These are phyloP conservation scores for Blastosporella zonata DNA, from an alignment of 1,284 basidiomycete species.

Conservation along the genomic window DNA sequence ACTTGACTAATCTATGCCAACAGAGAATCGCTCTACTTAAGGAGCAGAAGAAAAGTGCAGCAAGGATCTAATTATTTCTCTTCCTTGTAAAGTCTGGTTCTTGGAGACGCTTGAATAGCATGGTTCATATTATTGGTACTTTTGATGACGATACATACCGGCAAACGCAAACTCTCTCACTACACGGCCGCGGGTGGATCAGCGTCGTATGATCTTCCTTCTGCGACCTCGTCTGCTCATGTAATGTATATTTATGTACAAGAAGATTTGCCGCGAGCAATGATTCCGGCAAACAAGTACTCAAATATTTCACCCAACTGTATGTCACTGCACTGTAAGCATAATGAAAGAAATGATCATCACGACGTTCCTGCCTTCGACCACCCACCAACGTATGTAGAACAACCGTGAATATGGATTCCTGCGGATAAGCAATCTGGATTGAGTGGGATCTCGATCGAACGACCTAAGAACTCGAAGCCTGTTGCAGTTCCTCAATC, in stretches of 20 bases:
- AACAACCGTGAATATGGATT: conserved; percentile 65
- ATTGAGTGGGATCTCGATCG: conserved; percentile 48
- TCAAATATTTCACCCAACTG: conserved; percentile 21
- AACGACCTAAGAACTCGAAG: conserved; percentile 34
- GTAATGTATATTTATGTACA: too few species aligned
- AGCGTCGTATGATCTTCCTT: too few species aligned
- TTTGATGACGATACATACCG: too few species aligned
- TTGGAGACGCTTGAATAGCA: too few species aligned
- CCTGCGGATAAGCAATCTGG: conserved; percentile 61
- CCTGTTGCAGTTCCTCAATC: conserved; percentile 41
- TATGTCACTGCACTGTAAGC: conserved; percentile 18
- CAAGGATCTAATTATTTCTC: conserved; percentile 21
- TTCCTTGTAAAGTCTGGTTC: too few species aligned
- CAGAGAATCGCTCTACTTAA: conserved; percentile 70
- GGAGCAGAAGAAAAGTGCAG: conserved; percentile 59
- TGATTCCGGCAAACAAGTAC: too few species aligned
- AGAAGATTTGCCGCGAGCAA: too few species aligned
- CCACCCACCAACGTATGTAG: conserved; percentile 60
- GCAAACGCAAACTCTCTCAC: too few species aligned
- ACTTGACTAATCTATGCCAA: conserved; percentile 5
- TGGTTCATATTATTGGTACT: too few species aligned
- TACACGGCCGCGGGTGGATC: too few species aligned
- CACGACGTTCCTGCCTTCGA: conserved; percentile 50
- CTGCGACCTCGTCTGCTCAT: too few species aligned
- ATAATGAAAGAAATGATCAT: conserved; percentile 29